phyloP scores from a whole-genome alignment of 768 basidiomycete species.

The Amanita molliuscula region DNA sequence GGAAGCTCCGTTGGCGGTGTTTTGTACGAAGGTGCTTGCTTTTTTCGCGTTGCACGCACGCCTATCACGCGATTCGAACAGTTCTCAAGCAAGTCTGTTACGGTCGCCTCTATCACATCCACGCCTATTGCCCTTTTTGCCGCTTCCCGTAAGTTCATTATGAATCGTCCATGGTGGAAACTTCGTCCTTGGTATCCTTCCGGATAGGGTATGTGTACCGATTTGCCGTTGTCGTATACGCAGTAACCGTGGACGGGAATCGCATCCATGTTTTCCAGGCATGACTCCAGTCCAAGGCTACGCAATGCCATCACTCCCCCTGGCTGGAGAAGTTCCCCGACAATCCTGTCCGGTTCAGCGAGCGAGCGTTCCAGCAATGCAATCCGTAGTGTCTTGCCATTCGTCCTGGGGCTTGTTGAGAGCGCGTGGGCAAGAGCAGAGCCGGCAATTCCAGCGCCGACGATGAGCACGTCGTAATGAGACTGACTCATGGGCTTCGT shows the following conservation, averaged over 20 bases:
- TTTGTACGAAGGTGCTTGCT: not conserved
- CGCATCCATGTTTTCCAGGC: constrained; percentile 83
- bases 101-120: constrained; percentile 79
- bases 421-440: constrained; percentile 81
- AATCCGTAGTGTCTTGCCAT: constrained; percentile 51
- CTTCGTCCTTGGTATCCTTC: constrained; percentile 59
- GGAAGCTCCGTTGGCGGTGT: not conserved
- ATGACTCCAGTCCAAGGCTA: constrained; percentile 64
- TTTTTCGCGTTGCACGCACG: constrained; percentile 46
- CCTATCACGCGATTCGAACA: constrained; percentile 46
- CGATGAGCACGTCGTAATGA: constrained; percentile 71
- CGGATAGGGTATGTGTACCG: constrained; percentile 88
- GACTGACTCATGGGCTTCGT: not conserved
- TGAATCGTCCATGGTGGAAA: constrained; percentile 92
- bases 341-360: constrained; percentile 90
- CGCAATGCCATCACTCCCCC: constrained; percentile 74
- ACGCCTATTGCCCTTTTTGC: constrained; percentile 54
- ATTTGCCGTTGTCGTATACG: constrained; percentile 52
- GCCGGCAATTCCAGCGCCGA: constrained; percentile 90
- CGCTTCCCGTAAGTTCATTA: constrained; percentile 65
- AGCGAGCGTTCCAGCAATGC: constrained; percentile 87
- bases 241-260: constrained; percentile 80
- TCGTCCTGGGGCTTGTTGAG: constrained; percentile 40
- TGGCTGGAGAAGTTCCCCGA: constrained; percentile 94
- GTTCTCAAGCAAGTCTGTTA: constrained; percentile 61